These are phyloP conservation scores for Aspergillus felis DNA, from an alignment of 2,329 filamentous ascomycete genomes.

Conservation along the genomic window DNA sequence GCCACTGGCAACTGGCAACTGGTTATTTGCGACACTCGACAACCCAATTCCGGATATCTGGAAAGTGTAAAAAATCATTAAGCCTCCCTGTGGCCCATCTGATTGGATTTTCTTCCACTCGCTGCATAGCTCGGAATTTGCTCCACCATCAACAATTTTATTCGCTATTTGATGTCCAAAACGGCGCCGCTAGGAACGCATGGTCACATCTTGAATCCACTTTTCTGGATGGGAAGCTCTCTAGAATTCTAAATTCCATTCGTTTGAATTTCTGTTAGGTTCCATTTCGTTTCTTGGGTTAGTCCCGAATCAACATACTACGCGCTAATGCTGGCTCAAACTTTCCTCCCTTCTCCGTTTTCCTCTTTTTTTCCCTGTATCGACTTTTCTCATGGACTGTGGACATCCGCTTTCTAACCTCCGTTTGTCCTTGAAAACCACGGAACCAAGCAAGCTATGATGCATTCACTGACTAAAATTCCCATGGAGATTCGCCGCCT, in stretches of 20 bases:
- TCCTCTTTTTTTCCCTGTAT: not conserved
- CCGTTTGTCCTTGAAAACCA: constrained; percentile 4
- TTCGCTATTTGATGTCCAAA: constrained; percentile 9
- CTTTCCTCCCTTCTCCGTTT: not conserved
- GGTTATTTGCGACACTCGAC: not conserved
- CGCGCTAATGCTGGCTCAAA: constrained; percentile 6
- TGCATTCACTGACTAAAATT: constrained; percentile 8
- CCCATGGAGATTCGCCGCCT: not conserved
- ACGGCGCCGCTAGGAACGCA: constrained; percentile 21
- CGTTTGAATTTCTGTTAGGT: constrained; percentile 10
- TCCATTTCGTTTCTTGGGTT: constrained; percentile 5
- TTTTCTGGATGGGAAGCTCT: not conserved
- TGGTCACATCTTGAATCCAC: constrained; percentile 8
- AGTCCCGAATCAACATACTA: constrained; percentile 6
- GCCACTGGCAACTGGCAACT: not conserved
- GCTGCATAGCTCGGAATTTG: constrained; percentile 10
- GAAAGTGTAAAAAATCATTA: not conserved
- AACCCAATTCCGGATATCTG: not conserved
- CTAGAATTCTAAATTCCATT: constrained; percentile 3
- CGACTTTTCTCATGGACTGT: not conserved
- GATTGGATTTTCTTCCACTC: constrained; percentile 14
- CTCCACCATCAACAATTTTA: constrained; percentile 6
- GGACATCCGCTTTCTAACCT: not conserved
- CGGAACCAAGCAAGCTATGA: constrained; percentile 11
- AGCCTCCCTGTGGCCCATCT: constrained; percentile 11